Conservation (phyloP, 2,329 filamentous ascomycete species). For the Cyphellophora europaea region DNA sequence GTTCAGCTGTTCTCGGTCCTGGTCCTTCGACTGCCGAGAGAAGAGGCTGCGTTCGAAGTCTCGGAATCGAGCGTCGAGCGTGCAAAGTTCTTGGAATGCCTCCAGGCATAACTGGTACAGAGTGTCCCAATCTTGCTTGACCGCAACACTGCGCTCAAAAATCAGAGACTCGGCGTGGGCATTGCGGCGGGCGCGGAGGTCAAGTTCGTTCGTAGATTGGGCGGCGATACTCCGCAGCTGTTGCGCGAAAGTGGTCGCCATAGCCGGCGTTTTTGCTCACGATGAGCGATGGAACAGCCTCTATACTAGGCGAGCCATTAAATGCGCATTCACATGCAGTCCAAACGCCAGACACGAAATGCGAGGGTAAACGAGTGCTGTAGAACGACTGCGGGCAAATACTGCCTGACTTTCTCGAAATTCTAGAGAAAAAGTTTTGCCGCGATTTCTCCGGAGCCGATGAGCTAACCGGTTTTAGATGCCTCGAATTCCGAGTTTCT, state of each 20-base stretch:
- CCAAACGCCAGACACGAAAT: no score
- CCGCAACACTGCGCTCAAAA: conserved; percentile 77
- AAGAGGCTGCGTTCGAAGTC: conserved; percentile 73
- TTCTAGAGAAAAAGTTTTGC: no score
- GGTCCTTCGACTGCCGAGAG: conserved; percentile 81
- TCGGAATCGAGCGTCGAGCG: conserved; percentile 69
- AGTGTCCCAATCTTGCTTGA: conserved; percentile 80
- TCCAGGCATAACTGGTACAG: conserved; percentile 80
- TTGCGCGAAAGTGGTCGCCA: conserved; percentile 80
- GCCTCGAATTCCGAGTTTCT: no score
- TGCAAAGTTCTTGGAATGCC: conserved; percentile 85
- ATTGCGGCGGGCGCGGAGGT: conserved; percentile 85
- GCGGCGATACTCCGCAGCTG: conserved; percentile 90
- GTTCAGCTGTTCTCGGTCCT: conserved; percentile 66
- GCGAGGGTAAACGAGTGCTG: no score
- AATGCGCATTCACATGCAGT: no score
- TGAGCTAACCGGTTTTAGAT: no score
- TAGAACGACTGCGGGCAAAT: no score
- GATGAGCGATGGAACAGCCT: no score
- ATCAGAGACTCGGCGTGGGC: conserved; percentile 91
- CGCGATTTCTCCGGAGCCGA: no score
- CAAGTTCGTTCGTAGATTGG: conserved; percentile 80
- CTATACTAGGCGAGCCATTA: no score
- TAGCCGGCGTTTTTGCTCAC: no score
- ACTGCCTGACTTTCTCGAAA: no score